A percentile compares a stretch with the other conserved stretches of the same genome.
Conservation (phyloP, 2,329 filamentous ascomycete genomes). For the Neurospora crassa region DNA sequence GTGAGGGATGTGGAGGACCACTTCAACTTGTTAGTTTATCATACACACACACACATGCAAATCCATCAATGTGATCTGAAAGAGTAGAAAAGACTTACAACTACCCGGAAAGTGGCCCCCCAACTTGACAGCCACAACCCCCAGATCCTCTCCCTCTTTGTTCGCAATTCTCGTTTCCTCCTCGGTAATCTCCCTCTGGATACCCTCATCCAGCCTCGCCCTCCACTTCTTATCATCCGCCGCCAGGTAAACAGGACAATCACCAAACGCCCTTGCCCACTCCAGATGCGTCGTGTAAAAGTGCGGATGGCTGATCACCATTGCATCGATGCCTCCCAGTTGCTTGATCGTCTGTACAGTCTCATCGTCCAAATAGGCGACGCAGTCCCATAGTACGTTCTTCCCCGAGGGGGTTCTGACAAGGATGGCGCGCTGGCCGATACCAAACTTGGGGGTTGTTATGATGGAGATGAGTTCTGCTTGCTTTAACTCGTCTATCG, state of each 20-base stretch:
- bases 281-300: slow-evolving; percentile 70
- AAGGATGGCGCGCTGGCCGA: slow-evolving; percentile 66
- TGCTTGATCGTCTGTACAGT: slow-evolving; percentile 49
- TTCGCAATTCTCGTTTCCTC: slow-evolving; percentile 29
- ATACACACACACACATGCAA: neutral
- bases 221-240: slow-evolving; percentile 59
- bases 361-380: slow-evolving; percentile 57
- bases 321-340: slow-evolving; percentile 59
- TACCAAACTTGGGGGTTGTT: slow-evolving; percentile 53
- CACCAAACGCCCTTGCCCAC: slow-evolving; percentile 57
- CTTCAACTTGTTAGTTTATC: neutral
- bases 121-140: slow-evolving; percentile 55
- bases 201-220: slow-evolving; percentile 29
- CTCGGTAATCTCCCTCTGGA: slow-evolving; percentile 33
- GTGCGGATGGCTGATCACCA: slow-evolving; percentile 72
- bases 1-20: slow-evolving; percentile 50
- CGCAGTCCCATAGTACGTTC: slow-evolving; percentile 73
- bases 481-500: neutral
- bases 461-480: slow-evolving; percentile 32
- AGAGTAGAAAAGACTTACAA: slow-evolving; percentile 11
- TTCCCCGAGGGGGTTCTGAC: slow-evolving; percentile 58
- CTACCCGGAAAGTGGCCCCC: slow-evolving; percentile 77
- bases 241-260: slow-evolving; percentile 60
- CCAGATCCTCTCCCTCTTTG: slow-evolving; percentile 28
- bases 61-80: neutral